phyloP scores from a whole-genome alignment of 2,329 filamentous ascomycete species.

The Aspergillus sergii region DNA sequence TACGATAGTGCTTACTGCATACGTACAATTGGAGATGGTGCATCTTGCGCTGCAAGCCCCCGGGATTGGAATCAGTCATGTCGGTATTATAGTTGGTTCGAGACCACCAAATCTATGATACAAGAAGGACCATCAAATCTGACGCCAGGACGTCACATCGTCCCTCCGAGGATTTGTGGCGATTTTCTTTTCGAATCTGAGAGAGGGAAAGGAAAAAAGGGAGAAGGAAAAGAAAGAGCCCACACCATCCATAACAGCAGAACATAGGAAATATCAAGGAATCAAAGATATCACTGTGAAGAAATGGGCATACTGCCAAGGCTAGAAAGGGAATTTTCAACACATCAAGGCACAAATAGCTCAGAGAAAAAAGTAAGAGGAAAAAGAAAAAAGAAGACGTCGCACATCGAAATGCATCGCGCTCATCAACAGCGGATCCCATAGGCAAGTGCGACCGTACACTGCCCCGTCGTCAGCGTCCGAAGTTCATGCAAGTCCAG shows the following conservation, averaged over 20 bases:
- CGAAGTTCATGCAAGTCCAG: conserved; percentile 27
- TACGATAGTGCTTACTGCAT: background rate
- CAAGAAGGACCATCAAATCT: conserved; percentile 17
- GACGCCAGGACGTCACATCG: background rate
- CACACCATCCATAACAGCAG: conserved; percentile 9
- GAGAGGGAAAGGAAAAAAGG: background rate
- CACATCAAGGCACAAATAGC: conserved; percentile 14
- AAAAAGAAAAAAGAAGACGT: conserved; percentile 11
- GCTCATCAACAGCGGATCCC: conserved; percentile 1
- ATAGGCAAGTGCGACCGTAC: background rate
- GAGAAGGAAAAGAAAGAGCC: background rate
- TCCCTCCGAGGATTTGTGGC: background rate
- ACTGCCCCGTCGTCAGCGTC: conserved; percentile 10
- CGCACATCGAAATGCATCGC: conserved; percentile 1
- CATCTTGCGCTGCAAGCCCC: background rate
- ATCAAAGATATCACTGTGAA: conserved; percentile 24
- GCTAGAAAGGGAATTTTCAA: conserved; percentile 21
- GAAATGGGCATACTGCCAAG: conserved; percentile 8
- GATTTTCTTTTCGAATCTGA: background rate
- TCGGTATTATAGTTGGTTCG: conserved; percentile 5
- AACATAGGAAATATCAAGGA: conserved; percentile 31
- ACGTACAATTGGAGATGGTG: background rate
- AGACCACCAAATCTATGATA: conserved; percentile 14
- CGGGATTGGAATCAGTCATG: background rate
- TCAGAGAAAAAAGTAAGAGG: conserved; percentile 10